Evolutionary conservation across 352 stramenopile genomes (phyloP).

Genomic region (Phytophthora hibernalis): DNA sequence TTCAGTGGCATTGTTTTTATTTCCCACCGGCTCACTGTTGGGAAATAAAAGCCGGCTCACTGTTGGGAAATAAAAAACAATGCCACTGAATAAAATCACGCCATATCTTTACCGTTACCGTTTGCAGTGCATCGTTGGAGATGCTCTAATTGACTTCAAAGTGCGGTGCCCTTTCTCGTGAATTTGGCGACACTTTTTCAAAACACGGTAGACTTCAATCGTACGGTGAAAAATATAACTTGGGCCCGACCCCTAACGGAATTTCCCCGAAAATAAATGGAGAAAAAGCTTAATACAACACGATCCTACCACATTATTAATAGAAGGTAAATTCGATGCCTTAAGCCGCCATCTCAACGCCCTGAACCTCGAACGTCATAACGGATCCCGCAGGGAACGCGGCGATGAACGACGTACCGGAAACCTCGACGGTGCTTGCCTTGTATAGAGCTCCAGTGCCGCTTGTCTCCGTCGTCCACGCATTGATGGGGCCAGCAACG

Average conservation of each 20-base stretch:
- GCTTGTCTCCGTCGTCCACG: slow-evolving; percentile 61
- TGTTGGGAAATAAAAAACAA: not conserved
- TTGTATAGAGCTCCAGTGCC: slow-evolving; percentile 43
- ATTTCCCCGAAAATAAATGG: no score
- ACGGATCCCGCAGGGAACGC: slow-evolving; percentile 30
- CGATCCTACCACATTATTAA: not conserved
- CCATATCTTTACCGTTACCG: not conserved
- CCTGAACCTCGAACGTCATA: slow-evolving; percentile 35
- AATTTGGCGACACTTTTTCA: no score
- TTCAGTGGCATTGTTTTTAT: not conserved
- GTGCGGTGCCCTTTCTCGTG: no score
- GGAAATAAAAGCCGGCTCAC: no score
- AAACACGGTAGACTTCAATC: no score
- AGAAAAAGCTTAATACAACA: no score
- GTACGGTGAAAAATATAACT: no score
- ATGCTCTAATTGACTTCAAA: not conserved
- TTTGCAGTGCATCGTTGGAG: not conserved
- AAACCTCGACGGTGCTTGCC: slow-evolving; percentile 21
- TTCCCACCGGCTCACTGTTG: no score
- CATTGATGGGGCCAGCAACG: slow-evolving; percentile 33
- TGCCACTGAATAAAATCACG: not conserved
- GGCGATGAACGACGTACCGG: slow-evolving; percentile 23
- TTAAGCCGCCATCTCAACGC: slow-evolving; percentile 24
- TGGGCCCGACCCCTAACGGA: no score
- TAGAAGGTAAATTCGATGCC: no score